Base-by-base conservation (phyloP, 2,329 filamentous ascomycete species). In the Alternaria metachromatica region DNA sequence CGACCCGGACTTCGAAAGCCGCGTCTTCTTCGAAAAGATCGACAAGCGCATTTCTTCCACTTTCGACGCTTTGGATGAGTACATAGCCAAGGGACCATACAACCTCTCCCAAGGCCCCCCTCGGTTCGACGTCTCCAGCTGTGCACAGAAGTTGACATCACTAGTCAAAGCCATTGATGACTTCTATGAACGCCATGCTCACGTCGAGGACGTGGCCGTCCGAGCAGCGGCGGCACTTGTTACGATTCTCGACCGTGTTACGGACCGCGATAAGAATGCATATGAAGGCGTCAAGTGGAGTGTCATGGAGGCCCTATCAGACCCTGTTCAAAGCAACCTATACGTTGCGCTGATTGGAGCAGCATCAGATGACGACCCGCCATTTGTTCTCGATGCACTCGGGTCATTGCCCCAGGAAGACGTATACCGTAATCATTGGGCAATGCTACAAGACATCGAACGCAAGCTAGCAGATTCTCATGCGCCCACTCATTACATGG, bases 11-110 rank as follows among this genome's bases (percentile, higher is more conserved):
- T 80, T 80, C 55, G 73, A 76, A 56, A 68, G 69, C n/a, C 67
- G 72, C 5, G 72, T 76, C 7, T 80, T 78, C 67, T 78, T 80
- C 48, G 70, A 77, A 20, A 80, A 80, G 58, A 72, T 80, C 46
- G 72, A 76, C 20, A 71, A 66, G 50, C 75, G 76, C 21, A 72
- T 76, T 41, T 60, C 62, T 21, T 64, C 65, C n/a, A 64, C 73
- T 1, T 77, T 80, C 66, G 66, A 69, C 13, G 73, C 70, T 5
- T 53, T 80, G 53, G 73, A 77, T 45, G 69, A 78, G 30, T 77
- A 78, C 55, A 74, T 78, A 21, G 61, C 60, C 9, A 58, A 72
- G 37, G 76, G 76, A 4, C 71, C 76, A 0, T 74, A 70, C 12
- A 68, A 71, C 43, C 63, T 66, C 11, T 69, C 62, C 21, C 67